phyloP scores from a whole-genome alignment of 441 rosid genomes.

The Hypseocharis bilobata region DNA sequence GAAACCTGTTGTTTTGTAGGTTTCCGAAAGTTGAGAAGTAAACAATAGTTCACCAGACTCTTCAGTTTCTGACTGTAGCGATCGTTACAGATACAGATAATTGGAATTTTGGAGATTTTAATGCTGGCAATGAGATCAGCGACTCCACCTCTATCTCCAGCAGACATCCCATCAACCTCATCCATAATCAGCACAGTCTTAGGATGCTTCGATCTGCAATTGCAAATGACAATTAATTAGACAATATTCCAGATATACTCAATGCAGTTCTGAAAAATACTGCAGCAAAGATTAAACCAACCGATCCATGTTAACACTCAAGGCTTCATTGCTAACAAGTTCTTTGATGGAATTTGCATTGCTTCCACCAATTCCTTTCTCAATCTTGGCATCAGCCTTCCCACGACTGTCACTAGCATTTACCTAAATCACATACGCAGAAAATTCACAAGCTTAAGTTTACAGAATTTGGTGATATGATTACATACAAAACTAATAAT shows the following conservation, averaged over 20 bases:
- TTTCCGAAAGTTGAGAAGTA: slow-evolving; percentile 68
- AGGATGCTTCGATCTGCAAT: slow-evolving; percentile 56
- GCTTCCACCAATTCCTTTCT: slow-evolving; percentile 90
- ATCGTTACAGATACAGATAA: slow-evolving; percentile 92
- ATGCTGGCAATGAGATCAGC: slow-evolving; percentile 95
- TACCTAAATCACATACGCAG: slow-evolving; percentile 38
- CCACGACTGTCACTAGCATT: slow-evolving; percentile 98
- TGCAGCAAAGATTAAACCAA: slow-evolving; percentile 28
- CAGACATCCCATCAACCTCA: slow-evolving; percentile 99
- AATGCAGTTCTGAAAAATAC: slow-evolving; percentile 3
- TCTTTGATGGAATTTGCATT: slow-evolving; percentile 89
- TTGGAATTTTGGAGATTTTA: slow-evolving; percentile 81
- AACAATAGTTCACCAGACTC: slow-evolving; percentile 80
- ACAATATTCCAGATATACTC: not conserved
- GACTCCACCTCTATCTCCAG: slow-evolving; percentile 97
- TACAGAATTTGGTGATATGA: slow-evolving; percentile 2
- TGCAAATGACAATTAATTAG: slow-evolving; percentile 24
- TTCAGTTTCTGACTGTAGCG: slow-evolving; percentile 92
- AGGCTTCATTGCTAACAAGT: slow-evolving; percentile 75
- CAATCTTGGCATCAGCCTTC: slow-evolving; percentile 69
- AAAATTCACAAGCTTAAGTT: slow-evolving; percentile 1
- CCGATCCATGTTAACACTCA: slow-evolving; percentile 57
- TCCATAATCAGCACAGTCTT: slow-evolving; percentile 92
- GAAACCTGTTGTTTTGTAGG: slow-evolving; percentile 94
- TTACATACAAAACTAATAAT: slow-evolving; percentile 6